A percentile compares a stretch with the other conserved stretches of the same genome.
phyloP scores from a whole-genome alignment of 345 rosid species.

The Brassica incana region DNA sequence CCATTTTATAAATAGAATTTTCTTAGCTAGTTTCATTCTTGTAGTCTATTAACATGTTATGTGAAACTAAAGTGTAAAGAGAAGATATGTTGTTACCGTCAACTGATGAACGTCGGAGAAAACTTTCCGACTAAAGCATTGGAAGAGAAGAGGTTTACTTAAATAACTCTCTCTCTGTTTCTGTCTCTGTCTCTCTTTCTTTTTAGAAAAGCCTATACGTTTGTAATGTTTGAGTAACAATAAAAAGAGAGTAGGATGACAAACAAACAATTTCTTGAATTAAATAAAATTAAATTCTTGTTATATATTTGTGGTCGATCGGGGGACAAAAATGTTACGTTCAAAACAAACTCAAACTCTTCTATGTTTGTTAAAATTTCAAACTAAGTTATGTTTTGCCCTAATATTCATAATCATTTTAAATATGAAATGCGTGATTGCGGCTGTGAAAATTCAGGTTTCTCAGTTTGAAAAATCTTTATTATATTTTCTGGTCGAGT shows the following conservation, averaged over 20 bases:
- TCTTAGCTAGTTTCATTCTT: slow-evolving; percentile 3
- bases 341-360: slow-evolving; percentile 3
- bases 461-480: background rate
- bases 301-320: slow-evolving; percentile 22
- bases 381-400: background rate
- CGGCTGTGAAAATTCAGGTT: background rate
- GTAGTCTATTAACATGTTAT: background rate
- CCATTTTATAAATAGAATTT: background rate
- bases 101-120: slow-evolving; percentile 2
- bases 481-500: background rate
- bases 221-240: slow-evolving; percentile 17
- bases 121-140: slow-evolving; percentile 3
- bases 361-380: background rate
- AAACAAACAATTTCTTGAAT: background rate
- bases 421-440: background rate
- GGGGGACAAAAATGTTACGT: slow-evolving; percentile 25
- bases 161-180: slow-evolving; percentile 11
- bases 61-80: background rate
- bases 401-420: background rate
- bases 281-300: background rate
- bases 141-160: slow-evolving; percentile 3
- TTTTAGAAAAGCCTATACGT: slow-evolving; percentile 26
- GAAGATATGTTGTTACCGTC: slow-evolving; percentile 18
- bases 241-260: slow-evolving; percentile 38
- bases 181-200: slow-evolving; percentile 6